phyloP scores from a whole-genome alignment of 1,139 yeast genomes.

The Schizosaccharomyces versatilis region DNA sequence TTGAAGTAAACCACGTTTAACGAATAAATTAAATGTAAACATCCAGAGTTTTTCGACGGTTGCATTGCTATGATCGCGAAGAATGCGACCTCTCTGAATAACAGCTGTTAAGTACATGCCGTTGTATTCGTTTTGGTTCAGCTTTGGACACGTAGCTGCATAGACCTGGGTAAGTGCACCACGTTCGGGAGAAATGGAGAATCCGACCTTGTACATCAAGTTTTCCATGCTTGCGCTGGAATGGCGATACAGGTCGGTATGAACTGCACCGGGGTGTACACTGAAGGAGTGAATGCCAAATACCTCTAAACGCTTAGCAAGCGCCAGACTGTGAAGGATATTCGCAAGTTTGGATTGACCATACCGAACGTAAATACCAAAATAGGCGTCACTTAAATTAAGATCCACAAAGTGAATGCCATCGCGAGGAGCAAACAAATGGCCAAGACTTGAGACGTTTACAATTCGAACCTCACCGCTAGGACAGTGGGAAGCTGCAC shows the following conservation, averaged over 20 bases:
- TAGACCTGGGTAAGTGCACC: conserved; percentile 1
- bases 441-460: conserved; percentile 50
- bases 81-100: not conserved
- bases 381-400: conserved; percentile 1
- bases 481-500: conserved; percentile 15
- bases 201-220: not conserved
- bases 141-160: not conserved
- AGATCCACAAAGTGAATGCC: conserved; percentile 6
- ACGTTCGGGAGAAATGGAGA: not conserved
- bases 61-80: not conserved
- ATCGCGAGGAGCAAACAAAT: conserved; percentile 19
- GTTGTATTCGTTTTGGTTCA: not conserved
- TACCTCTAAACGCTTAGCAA: conserved; percentile 8
- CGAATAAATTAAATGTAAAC: not conserved
- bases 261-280: conserved; percentile 13
- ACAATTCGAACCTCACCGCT: conserved; percentile 32
- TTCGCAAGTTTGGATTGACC: conserved; percentile 14
- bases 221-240: not conserved
- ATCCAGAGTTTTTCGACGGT: not conserved
- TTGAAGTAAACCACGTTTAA: too few species aligned
- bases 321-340: conserved; percentile 10
- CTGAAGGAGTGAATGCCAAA: conserved; percentile 11
- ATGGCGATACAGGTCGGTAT: conserved; percentile 9
- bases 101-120: not conserved
- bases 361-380: conserved; percentile 9